phyloP scores from a whole-genome alignment of 345 rosid species.

The Eucalyptus cloeziana region DNA sequence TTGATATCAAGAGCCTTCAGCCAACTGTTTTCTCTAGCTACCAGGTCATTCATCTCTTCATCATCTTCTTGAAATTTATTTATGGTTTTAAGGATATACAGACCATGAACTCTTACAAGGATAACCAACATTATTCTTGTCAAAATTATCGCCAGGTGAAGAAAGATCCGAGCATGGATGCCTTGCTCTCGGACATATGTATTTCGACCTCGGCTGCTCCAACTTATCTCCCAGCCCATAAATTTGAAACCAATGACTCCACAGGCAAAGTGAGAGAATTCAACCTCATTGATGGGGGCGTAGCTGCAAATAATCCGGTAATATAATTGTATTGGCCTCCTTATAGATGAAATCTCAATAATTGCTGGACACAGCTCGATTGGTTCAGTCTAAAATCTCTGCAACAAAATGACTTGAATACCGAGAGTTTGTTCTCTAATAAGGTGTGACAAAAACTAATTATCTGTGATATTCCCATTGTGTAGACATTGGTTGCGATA shows the following conservation, averaged over 20 bases:
- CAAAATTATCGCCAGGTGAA: neutral
- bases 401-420: neutral
- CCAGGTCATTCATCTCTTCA: neutral
- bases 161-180: constrained; percentile 16
- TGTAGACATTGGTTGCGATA: constrained; percentile 14
- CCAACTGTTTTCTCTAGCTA: constrained; percentile 18
- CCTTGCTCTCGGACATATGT: constrained; percentile 34
- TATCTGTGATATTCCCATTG: neutral
- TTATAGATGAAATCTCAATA: neutral
- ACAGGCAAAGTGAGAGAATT: constrained; percentile 12
- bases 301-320: constrained; percentile 53
- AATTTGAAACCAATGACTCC: constrained; percentile 13
- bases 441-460: neutral
- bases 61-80: neutral
- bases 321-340: neutral
- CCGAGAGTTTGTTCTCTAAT: neutral
- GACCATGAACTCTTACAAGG: neutral
- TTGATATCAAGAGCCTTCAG: constrained; percentile 21
- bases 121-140: neutral
- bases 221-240: constrained; percentile 33
- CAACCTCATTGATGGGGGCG: constrained; percentile 34
- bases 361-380: neutral
- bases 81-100: neutral
- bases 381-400: neutral
- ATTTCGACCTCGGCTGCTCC: constrained; percentile 54